Percentiles rank a stretch among this genome's conserved stretches.
Conservation (phyloP, 2,329 filamentous ascomycete genomes). For the Lasiodiplodia citricola region DNA sequence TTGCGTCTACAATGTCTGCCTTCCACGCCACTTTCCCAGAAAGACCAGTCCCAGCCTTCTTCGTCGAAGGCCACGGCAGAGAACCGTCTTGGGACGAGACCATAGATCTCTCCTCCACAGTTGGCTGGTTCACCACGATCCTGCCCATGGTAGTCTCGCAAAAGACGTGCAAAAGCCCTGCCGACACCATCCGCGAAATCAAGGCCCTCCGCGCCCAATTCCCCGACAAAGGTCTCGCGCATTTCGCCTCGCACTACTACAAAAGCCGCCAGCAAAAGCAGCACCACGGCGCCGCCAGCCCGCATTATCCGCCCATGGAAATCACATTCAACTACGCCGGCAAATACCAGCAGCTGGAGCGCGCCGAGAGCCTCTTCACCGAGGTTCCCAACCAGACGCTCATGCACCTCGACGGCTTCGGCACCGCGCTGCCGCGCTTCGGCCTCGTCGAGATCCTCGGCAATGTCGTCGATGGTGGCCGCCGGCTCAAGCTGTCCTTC, state of each 20-base stretch:
- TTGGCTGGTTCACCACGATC: constrained; percentile 33
- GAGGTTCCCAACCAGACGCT: neutral
- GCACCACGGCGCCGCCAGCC: neutral
- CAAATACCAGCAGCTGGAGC: constrained; percentile 55
- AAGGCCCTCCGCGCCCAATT: constrained; percentile 2
- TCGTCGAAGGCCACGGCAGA: constrained; percentile 34
- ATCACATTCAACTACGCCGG: constrained; percentile 64
- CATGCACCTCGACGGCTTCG: constrained; percentile 17
- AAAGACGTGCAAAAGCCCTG: neutral
- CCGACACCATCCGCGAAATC: neutral
- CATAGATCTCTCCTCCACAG: constrained; percentile 34
- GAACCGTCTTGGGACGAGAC: constrained; percentile 31
- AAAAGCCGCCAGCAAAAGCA: neutral
- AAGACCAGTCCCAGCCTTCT: constrained; percentile 24
- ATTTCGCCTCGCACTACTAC: constrained; percentile 6
- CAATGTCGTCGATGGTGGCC: constrained; percentile 53
- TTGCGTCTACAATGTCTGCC: constrained; percentile 1
- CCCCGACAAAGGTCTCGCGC: constrained; percentile 17
- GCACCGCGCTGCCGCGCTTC: constrained; percentile 45
- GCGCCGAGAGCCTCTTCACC: constrained; percentile 27
- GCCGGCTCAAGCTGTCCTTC: constrained; percentile 55
- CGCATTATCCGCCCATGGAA: constrained; percentile 54
- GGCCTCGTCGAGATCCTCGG: constrained; percentile 60
- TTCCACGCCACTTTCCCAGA: constrained; percentile 16
- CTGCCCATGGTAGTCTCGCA: constrained; percentile 1